These are phyloP conservation scores for Eimeria sp. DNA, from an alignment of 169 alveolate species.

Conservation along the genomic window DNA sequence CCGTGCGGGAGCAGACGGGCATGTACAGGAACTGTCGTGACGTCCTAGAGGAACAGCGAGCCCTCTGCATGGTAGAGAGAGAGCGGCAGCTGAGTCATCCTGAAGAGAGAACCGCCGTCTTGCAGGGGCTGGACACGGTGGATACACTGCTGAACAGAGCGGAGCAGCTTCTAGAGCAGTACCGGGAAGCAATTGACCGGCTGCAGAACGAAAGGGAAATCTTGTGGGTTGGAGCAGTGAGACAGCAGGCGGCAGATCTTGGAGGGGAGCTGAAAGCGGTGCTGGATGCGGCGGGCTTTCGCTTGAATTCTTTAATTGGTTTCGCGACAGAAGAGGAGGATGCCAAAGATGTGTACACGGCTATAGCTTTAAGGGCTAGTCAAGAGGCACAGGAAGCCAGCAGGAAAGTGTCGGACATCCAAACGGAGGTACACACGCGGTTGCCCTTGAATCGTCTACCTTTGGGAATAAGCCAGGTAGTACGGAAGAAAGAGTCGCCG, in stretches of 20 bases:
- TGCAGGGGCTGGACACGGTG: background rate
- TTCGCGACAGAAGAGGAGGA: background rate
- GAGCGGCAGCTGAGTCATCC: background rate
- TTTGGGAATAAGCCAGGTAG: background rate
- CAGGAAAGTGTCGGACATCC: background rate
- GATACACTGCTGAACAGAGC: background rate
- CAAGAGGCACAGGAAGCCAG: constrained; percentile 7
- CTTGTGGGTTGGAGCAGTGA: background rate
- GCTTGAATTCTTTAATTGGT: background rate
- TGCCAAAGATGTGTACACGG: background rate
- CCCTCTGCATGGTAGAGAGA: background rate
- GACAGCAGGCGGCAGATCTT: background rate
- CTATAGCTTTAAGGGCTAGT: background rate
- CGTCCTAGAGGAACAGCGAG: constrained; percentile 4
- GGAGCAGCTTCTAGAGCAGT: background rate
- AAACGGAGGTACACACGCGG: constrained; percentile 3
- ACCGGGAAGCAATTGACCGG: background rate
- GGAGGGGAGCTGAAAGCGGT: background rate
- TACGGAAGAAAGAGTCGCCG: background rate
- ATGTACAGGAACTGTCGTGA: background rate
- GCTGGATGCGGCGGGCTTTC: constrained; percentile 2
- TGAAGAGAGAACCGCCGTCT: background rate
- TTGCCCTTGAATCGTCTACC: background rate
- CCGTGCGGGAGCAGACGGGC: background rate
- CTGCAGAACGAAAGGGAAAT: constrained; percentile 26